Percentiles rank a stretch among this genome's conserved stretches.
Evolutionary conservation across 177 flowering plant genomes (phyloP).

Genomic region (Vitis hybrid): DNA sequence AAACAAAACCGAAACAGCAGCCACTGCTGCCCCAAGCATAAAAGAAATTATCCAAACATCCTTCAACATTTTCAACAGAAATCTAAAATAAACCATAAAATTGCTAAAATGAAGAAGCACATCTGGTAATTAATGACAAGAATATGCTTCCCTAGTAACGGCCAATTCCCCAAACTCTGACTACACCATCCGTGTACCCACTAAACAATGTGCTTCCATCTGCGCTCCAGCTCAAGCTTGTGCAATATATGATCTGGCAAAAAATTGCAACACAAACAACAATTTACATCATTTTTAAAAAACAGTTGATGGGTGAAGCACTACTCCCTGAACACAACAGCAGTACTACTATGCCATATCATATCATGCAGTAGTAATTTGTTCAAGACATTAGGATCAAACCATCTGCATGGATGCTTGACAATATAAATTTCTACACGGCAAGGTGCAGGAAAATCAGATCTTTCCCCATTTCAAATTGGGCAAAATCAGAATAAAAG

Average conservation of each 20-base stretch:
- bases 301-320: too few species aligned
- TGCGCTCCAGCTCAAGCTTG: conserved; percentile 66
- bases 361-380: too few species aligned
- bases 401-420: too few species aligned
- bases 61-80: conserved; percentile 11
- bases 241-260: conserved; percentile 56
- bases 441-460: too few species aligned
- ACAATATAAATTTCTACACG: too few species aligned
- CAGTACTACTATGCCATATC: too few species aligned
- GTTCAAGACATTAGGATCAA: too few species aligned
- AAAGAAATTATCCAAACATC: conserved; percentile 8
- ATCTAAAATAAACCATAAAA: conserved; percentile 10
- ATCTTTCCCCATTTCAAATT: too few species aligned
- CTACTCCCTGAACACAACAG: too few species aligned
- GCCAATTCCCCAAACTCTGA: conserved; percentile 64
- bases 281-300: neutral
- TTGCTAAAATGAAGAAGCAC: conserved; percentile 1
- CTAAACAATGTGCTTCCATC: conserved; percentile 67
- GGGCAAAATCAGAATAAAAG: too few species aligned
- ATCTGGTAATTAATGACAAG: conserved; percentile 3
- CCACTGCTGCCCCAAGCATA: conserved; percentile 13
- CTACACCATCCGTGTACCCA: conserved; percentile 58
- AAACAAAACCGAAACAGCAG: conserved; percentile 10
- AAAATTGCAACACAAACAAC: neutral
- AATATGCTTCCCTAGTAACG: conserved; percentile 30